Conservation (phyloP, 2,329 filamentous ascomycete genomes). For the Fusarium sp. region DNA sequence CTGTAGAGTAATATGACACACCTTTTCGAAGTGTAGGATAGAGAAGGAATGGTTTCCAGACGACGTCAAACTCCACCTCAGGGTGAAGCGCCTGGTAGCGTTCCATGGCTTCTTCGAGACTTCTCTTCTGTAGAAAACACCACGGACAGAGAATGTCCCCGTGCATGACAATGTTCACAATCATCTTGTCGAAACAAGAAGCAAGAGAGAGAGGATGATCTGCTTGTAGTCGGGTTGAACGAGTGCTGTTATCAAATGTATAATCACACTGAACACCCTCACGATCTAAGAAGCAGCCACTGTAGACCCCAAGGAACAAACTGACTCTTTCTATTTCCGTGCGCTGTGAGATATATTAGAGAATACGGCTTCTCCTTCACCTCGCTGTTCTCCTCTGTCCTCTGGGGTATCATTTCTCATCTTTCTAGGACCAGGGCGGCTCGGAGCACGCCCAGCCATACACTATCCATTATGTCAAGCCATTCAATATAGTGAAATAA, state of each 20-base stretch:
- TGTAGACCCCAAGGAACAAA: conserved; percentile 4
- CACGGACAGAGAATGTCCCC: conserved; percentile 65
- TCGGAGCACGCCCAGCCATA: conserved; percentile 8
- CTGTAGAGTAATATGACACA: conserved; percentile 13
- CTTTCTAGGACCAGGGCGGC: conserved; percentile 19
- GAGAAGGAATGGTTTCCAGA: conserved; percentile 62
- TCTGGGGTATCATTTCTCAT: background rate
- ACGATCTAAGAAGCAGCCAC: conserved; percentile 5
- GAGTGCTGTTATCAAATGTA: background rate
- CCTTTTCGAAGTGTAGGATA: conserved; percentile 51
- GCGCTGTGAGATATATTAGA: conserved; percentile 15
- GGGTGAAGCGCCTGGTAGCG: conserved; percentile 56
- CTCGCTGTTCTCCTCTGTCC: background rate
- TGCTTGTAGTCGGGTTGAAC: background rate
- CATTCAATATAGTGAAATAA: conserved; percentile 6
- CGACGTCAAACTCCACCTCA: conserved; percentile 59
- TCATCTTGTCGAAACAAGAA: conserved; percentile 17
- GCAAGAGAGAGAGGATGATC: background rate
- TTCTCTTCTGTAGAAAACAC: conserved; percentile 63
- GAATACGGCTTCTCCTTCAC: background rate
- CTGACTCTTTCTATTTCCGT: background rate
- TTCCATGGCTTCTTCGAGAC: conserved; percentile 59
- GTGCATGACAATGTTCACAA: conserved; percentile 58
- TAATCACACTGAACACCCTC: conserved; percentile 1
- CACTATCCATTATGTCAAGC: conserved; percentile 4